Evolutionary conservation across 2,329 filamentous ascomycete species (phyloP), one percentile per base, ranked within the genome.

Genomic region (Drechslerella dactyloides): DNA sequence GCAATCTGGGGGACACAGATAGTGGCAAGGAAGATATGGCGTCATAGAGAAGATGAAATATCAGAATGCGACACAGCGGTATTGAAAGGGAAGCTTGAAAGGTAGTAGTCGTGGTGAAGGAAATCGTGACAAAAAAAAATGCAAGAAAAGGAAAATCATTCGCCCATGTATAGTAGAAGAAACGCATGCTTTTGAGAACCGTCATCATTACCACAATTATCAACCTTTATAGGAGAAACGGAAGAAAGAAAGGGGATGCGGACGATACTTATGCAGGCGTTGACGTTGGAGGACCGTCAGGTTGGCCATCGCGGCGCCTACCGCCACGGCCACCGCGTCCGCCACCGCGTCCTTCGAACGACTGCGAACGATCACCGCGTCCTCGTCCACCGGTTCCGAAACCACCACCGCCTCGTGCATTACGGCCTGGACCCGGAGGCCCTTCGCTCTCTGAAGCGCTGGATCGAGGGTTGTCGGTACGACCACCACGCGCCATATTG

Each of bases 401-500:
- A 64, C 83, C 88, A 78, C 87, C 89, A 62, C 81, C 81, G 74
- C 85, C 82, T 76, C 85, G 83, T 19, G 82, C 82, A 40, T 82
- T 82, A 52, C 84, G 83, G 17, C 76, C 74, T 69, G 72, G 75
- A 24, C 76, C 76, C 2, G 75, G 73, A 56, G 69, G 76, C 30
- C 75, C 76, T 44, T 75, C 76, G 19, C 65, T 69, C 59, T 64
- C 70, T 42, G 59, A 64, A 23, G 63, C 70, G 37, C 65, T 65
- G 27, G 84, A 84, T 60, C 85, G 84, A 70, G 86, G 84, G 69
- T 90, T 89, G 74, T 92, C 90, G 75, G 89, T 90, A 78, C 89
- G 87, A 70, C 87, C 90, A 62, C 89, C 90, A 78, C 91, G 96
- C 76, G 91, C 88, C 82, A 96, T 96, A 69, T 91, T 91, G 76